phyloP scores from a whole-genome alignment of 768 basidiomycete species.

The Collybia nuda region DNA sequence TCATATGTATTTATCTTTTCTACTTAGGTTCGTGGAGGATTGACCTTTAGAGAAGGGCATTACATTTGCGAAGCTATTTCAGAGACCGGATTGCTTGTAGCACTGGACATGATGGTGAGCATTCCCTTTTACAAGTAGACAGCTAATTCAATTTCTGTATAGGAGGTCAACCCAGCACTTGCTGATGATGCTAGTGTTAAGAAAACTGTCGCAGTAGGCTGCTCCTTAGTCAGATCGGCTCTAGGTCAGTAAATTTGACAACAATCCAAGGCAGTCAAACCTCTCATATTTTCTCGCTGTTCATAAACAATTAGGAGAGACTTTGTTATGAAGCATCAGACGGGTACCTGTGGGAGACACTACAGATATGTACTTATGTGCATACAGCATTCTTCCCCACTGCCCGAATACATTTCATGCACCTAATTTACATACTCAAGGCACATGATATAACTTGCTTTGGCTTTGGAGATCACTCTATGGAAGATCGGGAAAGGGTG shows the following conservation, averaged over 20 bases:
- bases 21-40: slow-evolving; percentile 81
- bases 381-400: slow-evolving; percentile 3
- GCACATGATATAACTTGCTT: no score
- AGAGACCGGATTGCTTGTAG: slow-evolving; percentile 91
- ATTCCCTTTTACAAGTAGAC: not conserved
- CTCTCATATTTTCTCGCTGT: no score
- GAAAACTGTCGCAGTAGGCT: slow-evolving; percentile 90
- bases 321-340: slow-evolving; percentile 27
- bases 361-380: no score
- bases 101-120: slow-evolving; percentile 89
- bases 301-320: slow-evolving; percentile 33
- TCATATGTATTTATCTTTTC: slow-evolving; percentile 9
- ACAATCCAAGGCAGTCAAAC: not conserved
- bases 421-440: no score
- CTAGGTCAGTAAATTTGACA: slow-evolving; percentile 53
- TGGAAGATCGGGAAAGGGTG: no score
- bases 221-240: slow-evolving; percentile 80
- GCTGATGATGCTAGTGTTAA: slow-evolving; percentile 70
- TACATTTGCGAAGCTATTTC: slow-evolving; percentile 93
- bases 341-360: no score
- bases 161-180: slow-evolving; percentile 98
- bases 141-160: slow-evolving; percentile 7
- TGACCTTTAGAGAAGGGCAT: slow-evolving; percentile 98
- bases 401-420: no score
- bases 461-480: no score